Evolutionary conservation across 164 flowering plant species (phyloP), one percentile per base, ranked within the genome.

Genomic region (Malania oleifera): DNA sequence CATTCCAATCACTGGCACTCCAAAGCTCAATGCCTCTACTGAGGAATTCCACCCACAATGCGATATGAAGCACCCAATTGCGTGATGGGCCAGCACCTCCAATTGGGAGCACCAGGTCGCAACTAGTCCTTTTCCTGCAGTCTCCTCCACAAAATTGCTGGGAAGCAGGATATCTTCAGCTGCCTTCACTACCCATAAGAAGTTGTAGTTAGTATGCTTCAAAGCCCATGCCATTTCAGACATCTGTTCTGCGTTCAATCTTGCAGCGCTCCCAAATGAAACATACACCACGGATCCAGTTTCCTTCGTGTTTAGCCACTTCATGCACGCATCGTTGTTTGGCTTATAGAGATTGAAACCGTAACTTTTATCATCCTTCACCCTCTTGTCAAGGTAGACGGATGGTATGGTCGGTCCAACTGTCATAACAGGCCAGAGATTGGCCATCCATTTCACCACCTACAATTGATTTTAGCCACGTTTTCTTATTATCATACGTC

Each of bases 1-100:
- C 53, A 50, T 50, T 12, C 5, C 53, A 5, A 50, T 19, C 53
- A 50, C 34, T 1, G 53, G 53, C 53, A 50, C 29, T n/a, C 53
- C 53, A 24, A 50, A 50, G 53, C 53, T 50, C 53, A 50, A 24
- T 17, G 53, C 53, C 53, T 50, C 53, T 2, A 50, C 7, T 8
- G 53, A 23, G 28, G 53, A 50, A 13, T 50, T 50, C 53, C 53
- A 50, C 13, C 53, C 53, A 50, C 53, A 23, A 13, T 50, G 53
- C n/a, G 53, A 23, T 1, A 50, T n/a, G 53, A 50, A 50, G 53
- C 53, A 50, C 0, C 53, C 53, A 12, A 50, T 27, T 5, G 29
- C 53, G 8, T 13, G 28, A 29, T 50, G 53, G 13, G 53, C 53
- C 7, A 50, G 14, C 28, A 50, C 53, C 17, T 50, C 53, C 29